Evolutionary conservation across 192 early-diverging fungal genomes (phyloP).

Genomic region (Coemansia sp.): DNA sequence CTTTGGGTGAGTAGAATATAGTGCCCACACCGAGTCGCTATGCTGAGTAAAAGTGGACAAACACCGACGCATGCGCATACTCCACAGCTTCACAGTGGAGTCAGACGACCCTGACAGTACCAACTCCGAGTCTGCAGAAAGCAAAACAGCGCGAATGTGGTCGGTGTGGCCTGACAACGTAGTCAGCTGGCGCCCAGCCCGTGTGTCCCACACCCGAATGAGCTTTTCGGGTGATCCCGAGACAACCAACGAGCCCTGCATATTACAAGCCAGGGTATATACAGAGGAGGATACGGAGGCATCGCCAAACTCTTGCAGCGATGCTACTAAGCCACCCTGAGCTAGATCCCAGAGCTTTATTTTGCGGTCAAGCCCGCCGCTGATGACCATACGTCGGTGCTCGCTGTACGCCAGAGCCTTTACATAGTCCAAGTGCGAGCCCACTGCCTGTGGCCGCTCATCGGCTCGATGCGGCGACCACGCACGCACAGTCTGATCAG

Average conservation of each 20-base stretch:
- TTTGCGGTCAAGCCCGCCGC: conserved; percentile 87
- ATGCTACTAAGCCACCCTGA: conserved; percentile 54
- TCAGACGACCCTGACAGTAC: conserved; percentile 93
- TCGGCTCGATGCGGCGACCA: conserved; percentile 53
- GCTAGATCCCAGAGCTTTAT: conserved; percentile 91
- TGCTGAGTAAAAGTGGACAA: conserved; percentile 88
- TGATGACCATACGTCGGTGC: conserved; percentile 76
- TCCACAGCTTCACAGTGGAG: conserved; percentile 97
- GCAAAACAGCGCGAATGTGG: conserved; percentile 84
- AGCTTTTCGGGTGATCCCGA: conserved; percentile 94
- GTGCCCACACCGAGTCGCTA: conserved; percentile 87
- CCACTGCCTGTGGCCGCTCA: conserved; percentile 58
- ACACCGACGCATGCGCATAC: conserved; percentile 82
- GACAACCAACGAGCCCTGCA: conserved; percentile 76
- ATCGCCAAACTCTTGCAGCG: conserved; percentile 50
- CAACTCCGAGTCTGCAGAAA: conserved; percentile 86
- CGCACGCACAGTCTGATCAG: conserved; percentile 85
- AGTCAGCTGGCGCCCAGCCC: conserved; percentile 69
- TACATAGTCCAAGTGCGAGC: conserved; percentile 91
- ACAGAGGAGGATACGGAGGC: conserved; percentile 65
- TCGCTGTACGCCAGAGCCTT: conserved; percentile 83
- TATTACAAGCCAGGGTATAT: conserved; percentile 85
- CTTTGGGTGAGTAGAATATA: conserved; percentile 82
- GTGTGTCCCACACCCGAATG: conserved; percentile 89
- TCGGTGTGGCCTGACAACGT: conserved; percentile 94